These are phyloP conservation scores for Blastobotrys illinoisensis DNA, from an alignment of 1,139 yeast genomes.

Conservation along the genomic window DNA sequence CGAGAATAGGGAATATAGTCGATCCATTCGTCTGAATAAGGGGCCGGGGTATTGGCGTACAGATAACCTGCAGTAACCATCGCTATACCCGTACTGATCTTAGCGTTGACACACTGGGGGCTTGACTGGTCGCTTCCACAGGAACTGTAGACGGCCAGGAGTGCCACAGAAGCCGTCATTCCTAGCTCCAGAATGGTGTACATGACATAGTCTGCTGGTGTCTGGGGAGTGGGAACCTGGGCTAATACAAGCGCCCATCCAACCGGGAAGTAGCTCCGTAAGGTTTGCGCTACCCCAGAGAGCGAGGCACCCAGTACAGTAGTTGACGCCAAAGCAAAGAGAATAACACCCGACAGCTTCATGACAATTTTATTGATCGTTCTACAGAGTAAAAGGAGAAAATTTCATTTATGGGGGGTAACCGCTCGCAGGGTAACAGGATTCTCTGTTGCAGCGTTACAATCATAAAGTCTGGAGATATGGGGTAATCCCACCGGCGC, in stretches of 20 bases:
- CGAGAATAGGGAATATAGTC: neutral
- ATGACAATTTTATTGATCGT: neutral
- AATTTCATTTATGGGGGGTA: neutral
- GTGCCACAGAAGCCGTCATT: constrained; percentile 5
- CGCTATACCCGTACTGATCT: neutral
- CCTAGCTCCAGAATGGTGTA: constrained; percentile 4
- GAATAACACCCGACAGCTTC: constrained; percentile 1
- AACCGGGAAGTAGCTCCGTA: constrained; percentile 1
- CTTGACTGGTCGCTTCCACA: constrained; percentile 1
- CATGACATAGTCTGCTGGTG: constrained; percentile 6
- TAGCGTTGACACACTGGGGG: neutral
- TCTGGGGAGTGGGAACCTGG: neutral
- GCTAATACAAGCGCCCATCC: constrained; percentile 3
- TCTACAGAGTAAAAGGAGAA: neutral
- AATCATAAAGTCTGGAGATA: no score
- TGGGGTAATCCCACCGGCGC: no score
- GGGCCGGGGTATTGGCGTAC: constrained; percentile 3
- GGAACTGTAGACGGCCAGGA: neutral
- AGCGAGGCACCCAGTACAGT: neutral
- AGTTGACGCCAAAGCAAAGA: neutral
- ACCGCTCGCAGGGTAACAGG: neutral
- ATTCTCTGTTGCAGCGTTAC: neutral
- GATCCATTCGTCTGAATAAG: neutral
- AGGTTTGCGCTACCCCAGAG: neutral
- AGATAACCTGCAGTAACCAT: constrained; percentile 6